These are phyloP conservation scores for Psidium guajava DNA, from an alignment of 345 rosid species.

Conservation along the genomic window DNA sequence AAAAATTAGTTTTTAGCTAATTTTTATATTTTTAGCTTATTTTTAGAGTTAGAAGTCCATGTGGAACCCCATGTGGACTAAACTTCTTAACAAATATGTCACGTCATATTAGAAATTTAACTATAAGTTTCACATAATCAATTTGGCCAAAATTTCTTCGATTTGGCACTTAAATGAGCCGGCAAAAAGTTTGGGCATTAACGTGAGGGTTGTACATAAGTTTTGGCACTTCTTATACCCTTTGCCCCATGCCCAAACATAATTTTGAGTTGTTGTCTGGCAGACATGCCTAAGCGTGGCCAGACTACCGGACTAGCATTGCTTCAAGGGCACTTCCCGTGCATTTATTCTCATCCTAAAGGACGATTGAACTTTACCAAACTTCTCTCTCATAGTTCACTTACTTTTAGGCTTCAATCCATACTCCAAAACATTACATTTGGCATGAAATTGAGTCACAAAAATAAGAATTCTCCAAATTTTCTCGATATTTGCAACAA, in stretches of 20 bases:
- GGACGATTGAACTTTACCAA: background rate
- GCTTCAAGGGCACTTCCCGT: background rate
- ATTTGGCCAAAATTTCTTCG: too few relatives aligned
- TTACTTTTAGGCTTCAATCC: background rate
- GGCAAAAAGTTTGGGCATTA: too few relatives aligned
- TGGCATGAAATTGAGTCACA: background rate
- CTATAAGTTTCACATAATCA: too few relatives aligned
- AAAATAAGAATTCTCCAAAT: background rate
- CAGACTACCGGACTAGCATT: background rate
- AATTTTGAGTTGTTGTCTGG: background rate
- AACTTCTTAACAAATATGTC: too few relatives aligned
- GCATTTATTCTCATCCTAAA: background rate
- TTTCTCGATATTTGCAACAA: background rate
- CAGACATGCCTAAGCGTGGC: background rate
- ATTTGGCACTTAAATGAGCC: too few relatives aligned
- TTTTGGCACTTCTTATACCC: too few relatives aligned
- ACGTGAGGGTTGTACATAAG: too few relatives aligned
- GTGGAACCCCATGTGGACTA: too few relatives aligned
- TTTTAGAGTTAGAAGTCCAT: too few relatives aligned
- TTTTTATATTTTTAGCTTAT: too few relatives aligned
- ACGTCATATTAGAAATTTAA: too few relatives aligned
- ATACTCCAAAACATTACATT: background rate
- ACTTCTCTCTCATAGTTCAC: background rate
- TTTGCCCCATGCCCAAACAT: background rate
- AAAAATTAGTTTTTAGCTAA: too few relatives aligned